A percentile compares a stretch with the other conserved stretches of the same genome.
Conservation (phyloP, 192 early-diverging fungal species). For the Coemansia sp. region DNA sequence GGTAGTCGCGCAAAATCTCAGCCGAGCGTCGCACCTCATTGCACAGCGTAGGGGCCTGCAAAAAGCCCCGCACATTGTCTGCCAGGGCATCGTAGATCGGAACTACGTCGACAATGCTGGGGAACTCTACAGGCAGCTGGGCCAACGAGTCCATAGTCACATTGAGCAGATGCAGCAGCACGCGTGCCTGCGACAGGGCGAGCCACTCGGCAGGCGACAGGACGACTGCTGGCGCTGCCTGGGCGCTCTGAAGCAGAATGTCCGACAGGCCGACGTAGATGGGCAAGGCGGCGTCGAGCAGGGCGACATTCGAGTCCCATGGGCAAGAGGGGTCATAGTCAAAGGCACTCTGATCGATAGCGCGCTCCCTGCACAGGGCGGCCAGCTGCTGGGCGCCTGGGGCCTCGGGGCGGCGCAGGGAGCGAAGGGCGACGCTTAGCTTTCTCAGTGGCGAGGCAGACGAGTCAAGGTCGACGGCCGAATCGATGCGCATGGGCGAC, state of each 20-base stretch:
- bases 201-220: conserved; percentile 45
- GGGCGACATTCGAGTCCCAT: conserved; percentile 38
- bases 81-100: conserved; percentile 46
- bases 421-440: conserved; percentile 26
- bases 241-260: conserved; percentile 7
- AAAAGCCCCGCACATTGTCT: conserved; percentile 35
- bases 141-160: conserved; percentile 17
- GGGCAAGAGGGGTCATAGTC: conserved; percentile 25
- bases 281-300: conserved; percentile 36
- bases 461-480: background rate
- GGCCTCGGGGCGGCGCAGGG: conserved; percentile 13
- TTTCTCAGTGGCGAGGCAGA: conserved; percentile 28
- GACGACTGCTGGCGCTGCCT: conserved; percentile 2
- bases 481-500: conserved; percentile 2
- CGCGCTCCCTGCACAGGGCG: conserved; percentile 35
- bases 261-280: conserved; percentile 28
- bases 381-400: conserved; percentile 36
- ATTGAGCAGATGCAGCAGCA: conserved; percentile 33
- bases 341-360: conserved; percentile 25
- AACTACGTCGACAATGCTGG: conserved; percentile 46
- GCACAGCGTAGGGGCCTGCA: conserved; percentile 29
- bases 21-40: conserved; percentile 29
- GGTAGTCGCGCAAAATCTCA: conserved; percentile 39
- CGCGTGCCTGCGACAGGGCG: conserved; percentile 44
- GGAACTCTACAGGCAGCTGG: conserved; percentile 32